These are phyloP conservation scores for Rhodotorula babjevae DNA, from an alignment of 768 basidiomycete species.

Conservation along the genomic window DNA sequence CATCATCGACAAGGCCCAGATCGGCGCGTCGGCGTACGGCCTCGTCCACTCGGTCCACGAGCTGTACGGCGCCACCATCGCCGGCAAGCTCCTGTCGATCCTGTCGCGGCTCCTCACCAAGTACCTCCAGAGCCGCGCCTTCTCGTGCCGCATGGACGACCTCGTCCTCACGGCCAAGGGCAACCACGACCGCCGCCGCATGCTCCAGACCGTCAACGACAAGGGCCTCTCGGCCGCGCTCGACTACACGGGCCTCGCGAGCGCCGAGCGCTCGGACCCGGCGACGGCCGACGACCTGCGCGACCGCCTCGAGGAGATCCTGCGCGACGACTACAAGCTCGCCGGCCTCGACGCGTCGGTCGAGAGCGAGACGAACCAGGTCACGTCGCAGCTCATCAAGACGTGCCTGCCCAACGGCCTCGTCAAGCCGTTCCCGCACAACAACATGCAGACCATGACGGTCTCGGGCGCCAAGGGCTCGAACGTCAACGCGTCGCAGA, in stretches of 20 bases:
- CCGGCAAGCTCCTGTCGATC: slow-evolving; percentile 85
- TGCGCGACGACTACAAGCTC: slow-evolving; percentile 95
- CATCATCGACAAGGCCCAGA: slow-evolving; percentile 92
- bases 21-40: slow-evolving; percentile 92
- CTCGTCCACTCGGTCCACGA: slow-evolving; percentile 96
- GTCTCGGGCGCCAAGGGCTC: slow-evolving; percentile 97
- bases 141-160: slow-evolving; percentile 99
- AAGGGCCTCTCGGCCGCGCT: slow-evolving; percentile 83
- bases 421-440: slow-evolving; percentile 88
- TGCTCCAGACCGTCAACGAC: slow-evolving; percentile 63
- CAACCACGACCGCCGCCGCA: slow-evolving; percentile 62
- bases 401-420: slow-evolving; percentile 78
- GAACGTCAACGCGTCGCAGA: slow-evolving; percentile 93
- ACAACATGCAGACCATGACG: slow-evolving; percentile 99
- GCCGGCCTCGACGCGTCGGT: slow-evolving; percentile 71
- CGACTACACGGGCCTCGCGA: slow-evolving; percentile 54
- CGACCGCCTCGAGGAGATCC: slow-evolving; percentile 75
- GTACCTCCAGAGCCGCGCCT: slow-evolving; percentile 91
- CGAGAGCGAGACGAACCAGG: slow-evolving; percentile 72
- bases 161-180: slow-evolving; percentile 79
- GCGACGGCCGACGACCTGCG: slow-evolving; percentile 49
- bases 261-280: slow-evolving; percentile 59
- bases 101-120: slow-evolving; percentile 93
- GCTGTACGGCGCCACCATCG: slow-evolving; percentile 80
- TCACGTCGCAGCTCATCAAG: slow-evolving; percentile 85